Percentiles rank a stretch among this genome's conserved stretches.
Evolutionary conservation across 495 filamentous ascomycete species (phyloP).

Genomic region (Podospora tetraspora): DNA sequence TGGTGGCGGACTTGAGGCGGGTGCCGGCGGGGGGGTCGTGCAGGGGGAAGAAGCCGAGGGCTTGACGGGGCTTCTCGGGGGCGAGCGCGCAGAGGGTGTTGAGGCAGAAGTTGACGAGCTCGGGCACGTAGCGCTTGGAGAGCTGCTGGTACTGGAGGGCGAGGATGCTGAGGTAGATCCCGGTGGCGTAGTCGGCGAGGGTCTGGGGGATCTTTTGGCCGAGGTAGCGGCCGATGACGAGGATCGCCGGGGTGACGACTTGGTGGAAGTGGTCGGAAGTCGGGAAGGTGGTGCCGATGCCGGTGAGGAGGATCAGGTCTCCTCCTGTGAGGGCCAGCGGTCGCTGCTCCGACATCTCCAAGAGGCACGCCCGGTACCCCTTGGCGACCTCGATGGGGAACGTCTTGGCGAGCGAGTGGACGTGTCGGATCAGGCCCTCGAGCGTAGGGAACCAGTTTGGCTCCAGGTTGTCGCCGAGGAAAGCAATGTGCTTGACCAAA

Average conservation of each 20-base stretch:
- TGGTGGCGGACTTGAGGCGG: conserved; percentile 40
- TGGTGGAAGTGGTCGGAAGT: conserved; percentile 96
- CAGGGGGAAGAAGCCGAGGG: conserved; percentile 55
- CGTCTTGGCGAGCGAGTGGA: conserved; percentile 69
- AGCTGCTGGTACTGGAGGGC: conserved; percentile 72
- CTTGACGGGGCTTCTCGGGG: conserved; percentile 42
- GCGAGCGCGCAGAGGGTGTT: conserved; percentile 68
- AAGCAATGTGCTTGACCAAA: conserved; percentile 72
- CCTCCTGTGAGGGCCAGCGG: conserved; percentile 59
- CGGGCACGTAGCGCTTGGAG: conserved; percentile 81
- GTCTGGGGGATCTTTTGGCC: conserved; percentile 63
- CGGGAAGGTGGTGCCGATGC: conserved; percentile 78
- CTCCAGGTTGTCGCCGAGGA: conserved; percentile 49
- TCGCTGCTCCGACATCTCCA: conserved; percentile 54
- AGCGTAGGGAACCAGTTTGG: conserved; percentile 35
- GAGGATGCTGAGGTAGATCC: conserved; percentile 72
- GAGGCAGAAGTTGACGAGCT: conserved; percentile 73
- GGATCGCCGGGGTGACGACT: conserved; percentile 80
- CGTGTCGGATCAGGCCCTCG: conserved; percentile 39
- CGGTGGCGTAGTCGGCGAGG: conserved; percentile 61
- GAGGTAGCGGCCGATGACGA: conserved; percentile 76
- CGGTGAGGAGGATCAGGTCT: conserved; percentile 76
- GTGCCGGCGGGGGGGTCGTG: conserved; percentile 53
- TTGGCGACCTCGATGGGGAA: conserved; percentile 71
- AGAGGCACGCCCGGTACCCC: conserved; percentile 68